Conservation (phyloP, 306 rosid genomes). For the Macrotyloma uniflorum region DNA sequence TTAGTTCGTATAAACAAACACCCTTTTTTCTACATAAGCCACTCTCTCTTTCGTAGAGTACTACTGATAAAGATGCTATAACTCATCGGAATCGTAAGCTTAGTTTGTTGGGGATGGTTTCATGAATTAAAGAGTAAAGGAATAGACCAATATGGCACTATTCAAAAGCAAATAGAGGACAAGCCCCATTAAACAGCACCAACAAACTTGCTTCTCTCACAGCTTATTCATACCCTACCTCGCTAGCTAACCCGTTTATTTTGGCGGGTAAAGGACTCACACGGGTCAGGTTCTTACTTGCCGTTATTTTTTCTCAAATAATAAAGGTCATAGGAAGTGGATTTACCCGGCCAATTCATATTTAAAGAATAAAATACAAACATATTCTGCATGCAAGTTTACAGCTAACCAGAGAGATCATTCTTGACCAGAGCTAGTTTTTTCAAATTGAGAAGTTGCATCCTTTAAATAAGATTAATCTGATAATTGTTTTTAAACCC, state of each 20-base stretch:
- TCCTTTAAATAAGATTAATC: neutral
- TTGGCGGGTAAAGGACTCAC: neutral
- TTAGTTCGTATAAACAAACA: neutral
- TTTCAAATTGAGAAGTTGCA: neutral
- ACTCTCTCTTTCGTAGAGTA: neutral
- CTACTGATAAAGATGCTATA: neutral
- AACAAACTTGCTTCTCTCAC: slow-evolving; percentile 12
- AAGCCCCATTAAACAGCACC: slow-evolving; percentile 19
- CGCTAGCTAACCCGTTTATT: neutral
- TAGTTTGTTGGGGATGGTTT: neutral
- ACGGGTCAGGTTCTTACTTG: neutral
- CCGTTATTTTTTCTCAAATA: neutral
- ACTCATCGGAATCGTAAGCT: neutral
- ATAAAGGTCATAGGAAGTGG: neutral
- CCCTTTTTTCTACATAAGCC: neutral
- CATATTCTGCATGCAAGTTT: neutral
- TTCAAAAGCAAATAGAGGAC: slow-evolving; percentile 13
- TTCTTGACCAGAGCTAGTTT: neutral
- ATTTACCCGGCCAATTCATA: neutral
- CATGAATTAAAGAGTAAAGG: neutral
- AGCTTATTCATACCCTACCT: neutral
- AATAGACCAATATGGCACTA: neutral
- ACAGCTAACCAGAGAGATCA: neutral
- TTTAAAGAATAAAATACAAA: neutral
- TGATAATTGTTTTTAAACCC: slow-evolving; percentile 23